These are phyloP conservation scores for Pestalotiopsis sp. DNA, from an alignment of 2,329 filamentous ascomycete species.

Conservation along the genomic window DNA sequence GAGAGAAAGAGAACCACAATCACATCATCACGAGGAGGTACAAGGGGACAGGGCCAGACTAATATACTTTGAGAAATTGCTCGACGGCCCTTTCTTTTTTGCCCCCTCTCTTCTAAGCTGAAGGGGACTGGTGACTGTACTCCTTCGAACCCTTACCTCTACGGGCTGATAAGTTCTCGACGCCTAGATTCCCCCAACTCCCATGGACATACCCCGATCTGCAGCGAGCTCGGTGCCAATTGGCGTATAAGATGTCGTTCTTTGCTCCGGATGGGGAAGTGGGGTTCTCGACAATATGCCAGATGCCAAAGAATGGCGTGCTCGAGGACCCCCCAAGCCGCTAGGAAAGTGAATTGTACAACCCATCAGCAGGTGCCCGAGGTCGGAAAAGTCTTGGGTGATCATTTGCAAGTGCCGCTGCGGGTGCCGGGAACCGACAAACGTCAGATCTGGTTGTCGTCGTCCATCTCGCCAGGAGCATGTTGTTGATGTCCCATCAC, in stretches of 20 bases:
- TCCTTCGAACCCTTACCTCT: too few relatives aligned
- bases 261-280: conserved; percentile 12
- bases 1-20: neutral
- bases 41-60: neutral
- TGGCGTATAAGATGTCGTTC: neutral
- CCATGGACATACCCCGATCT: neutral
- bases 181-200: neutral
- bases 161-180: neutral
- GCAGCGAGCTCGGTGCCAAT: neutral
- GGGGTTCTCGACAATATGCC: neutral
- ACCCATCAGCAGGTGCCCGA: too few relatives aligned
- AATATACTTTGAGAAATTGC: neutral
- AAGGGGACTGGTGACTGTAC: too few relatives aligned
- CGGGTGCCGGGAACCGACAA: too few relatives aligned
- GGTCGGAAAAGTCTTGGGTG: too few relatives aligned
- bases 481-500: too few relatives aligned
- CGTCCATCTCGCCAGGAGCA: too few relatives aligned
- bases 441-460: too few relatives aligned
- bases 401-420: too few relatives aligned
- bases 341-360: too few relatives aligned
- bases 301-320: conserved; percentile 10
- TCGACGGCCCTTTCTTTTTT: neutral
- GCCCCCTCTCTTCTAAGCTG: neutral
- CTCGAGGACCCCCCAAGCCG: neutral
- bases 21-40: neutral